Conservation (phyloP, 495 filamentous ascomycete species). For the Durotheca rogersii region DNA sequence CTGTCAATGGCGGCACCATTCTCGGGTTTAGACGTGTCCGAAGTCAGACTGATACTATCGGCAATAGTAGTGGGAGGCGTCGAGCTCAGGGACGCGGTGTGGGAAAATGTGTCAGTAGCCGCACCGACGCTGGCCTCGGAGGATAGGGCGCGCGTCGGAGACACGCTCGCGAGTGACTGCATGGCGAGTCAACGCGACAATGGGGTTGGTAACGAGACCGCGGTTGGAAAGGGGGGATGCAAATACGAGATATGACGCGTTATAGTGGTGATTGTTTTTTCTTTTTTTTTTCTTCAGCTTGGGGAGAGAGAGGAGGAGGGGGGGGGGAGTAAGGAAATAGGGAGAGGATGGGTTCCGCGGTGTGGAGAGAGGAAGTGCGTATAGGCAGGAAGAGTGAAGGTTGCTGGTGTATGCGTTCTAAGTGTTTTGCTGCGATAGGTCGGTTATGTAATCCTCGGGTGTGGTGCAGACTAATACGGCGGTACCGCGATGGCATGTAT, state of each 20-base stretch:
- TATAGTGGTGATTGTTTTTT: slow-evolving; percentile 11
- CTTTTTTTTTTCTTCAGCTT: too few relatives aligned
- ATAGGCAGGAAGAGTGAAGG: background rate
- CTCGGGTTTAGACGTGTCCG: slow-evolving; percentile 39
- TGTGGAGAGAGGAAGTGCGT: background rate
- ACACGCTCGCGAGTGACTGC: slow-evolving; percentile 26
- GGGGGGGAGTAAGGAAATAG: slow-evolving; percentile 9
- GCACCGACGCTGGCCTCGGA: slow-evolving; percentile 35
- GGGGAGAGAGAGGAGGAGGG: background rate
- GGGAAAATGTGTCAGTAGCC: slow-evolving; percentile 42
- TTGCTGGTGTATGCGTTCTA: too few relatives aligned
- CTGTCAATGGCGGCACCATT: slow-evolving; percentile 22
- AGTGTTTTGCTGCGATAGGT: background rate
- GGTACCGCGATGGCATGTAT: too few relatives aligned
- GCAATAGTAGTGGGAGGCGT: slow-evolving; percentile 51
- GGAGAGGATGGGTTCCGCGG: too few relatives aligned
- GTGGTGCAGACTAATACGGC: too few relatives aligned
- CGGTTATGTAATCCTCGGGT: background rate
- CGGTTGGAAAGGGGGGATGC: background rate
- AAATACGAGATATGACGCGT: slow-evolving; percentile 18
- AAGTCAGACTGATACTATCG: slow-evolving; percentile 48
- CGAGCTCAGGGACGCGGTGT: slow-evolving; percentile 47
- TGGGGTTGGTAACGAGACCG: slow-evolving; percentile 1
- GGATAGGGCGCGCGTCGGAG: slow-evolving; percentile 33
- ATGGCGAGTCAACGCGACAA: slow-evolving; percentile 28